Conservation (phyloP, 176 grass and related monocot genomes). For the Calamus simplicifolius region DNA sequence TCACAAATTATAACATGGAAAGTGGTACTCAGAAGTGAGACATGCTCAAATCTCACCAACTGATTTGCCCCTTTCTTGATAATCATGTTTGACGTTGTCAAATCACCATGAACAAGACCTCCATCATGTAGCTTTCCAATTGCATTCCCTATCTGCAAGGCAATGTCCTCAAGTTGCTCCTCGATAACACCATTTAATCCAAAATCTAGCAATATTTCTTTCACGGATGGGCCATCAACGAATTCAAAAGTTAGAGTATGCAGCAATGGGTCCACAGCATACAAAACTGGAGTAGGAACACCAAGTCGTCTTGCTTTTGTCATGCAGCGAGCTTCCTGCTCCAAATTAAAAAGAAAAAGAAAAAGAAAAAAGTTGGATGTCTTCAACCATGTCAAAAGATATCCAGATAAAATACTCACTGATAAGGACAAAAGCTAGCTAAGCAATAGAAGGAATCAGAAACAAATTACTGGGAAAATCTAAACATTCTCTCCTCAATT, state of each 20-base stretch:
- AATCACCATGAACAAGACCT: conserved; percentile 84
- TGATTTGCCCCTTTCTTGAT: conserved; percentile 53
- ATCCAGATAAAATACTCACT: too few species aligned
- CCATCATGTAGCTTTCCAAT: conserved; percentile 85
- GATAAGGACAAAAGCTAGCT: too few species aligned
- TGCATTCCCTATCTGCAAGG: conserved; percentile 78
- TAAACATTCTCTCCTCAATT: too few species aligned
- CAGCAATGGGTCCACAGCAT: conserved; percentile 61
- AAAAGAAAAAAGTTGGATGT: conserved; percentile 9
- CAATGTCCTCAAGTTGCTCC: conserved; percentile 57
- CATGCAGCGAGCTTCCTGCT: conserved; percentile 90
- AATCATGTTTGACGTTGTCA: conserved; percentile 98
- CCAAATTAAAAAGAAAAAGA: conserved; percentile 8
- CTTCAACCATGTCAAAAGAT: too few species aligned
- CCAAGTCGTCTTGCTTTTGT: conserved; percentile 92
- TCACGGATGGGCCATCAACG: conserved; percentile 69
- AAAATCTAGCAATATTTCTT: conserved; percentile 83
- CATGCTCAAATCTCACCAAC: conserved; percentile 28
- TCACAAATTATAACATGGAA: too few species aligned
- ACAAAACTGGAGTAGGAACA: conserved; percentile 80
- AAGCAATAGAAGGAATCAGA: too few species aligned
- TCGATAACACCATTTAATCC: conserved; percentile 57
- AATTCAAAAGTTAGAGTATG: conserved; percentile 89
- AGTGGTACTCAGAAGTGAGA: not conserved
- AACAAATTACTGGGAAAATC: too few species aligned